Evolutionary conservation across 1,139 yeast species (phyloP).

Genomic region (Candida neerlandica): DNA sequence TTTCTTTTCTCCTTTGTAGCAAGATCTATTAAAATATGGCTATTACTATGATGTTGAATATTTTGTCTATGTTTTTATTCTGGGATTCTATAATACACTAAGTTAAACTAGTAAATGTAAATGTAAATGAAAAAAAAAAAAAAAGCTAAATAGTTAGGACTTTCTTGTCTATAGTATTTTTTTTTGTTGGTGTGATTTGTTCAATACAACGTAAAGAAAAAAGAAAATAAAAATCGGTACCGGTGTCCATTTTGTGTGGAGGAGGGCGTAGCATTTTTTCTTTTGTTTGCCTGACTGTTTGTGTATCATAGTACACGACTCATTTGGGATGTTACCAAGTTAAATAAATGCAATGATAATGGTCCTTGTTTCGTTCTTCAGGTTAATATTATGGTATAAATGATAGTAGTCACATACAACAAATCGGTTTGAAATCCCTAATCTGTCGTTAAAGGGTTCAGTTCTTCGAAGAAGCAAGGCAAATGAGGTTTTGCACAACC

Average conservation of each 20-base stretch:
- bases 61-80: background rate
- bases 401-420: no score
- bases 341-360: no score
- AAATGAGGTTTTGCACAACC: no score
- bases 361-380: no score
- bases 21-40: background rate
- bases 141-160: background rate
- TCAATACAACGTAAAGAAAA: background rate
- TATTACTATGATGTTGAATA: background rate
- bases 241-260: slow-evolving; percentile 1
- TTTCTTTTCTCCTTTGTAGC: background rate
- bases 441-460: no score
- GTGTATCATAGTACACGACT: background rate
- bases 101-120: background rate
- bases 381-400: no score
- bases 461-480: no score
- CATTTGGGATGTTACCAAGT: background rate
- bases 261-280: background rate
- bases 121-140: background rate
- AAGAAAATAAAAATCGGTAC: background rate
- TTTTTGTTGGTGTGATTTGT: slow-evolving; percentile 1
- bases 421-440: no score
- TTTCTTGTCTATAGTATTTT: background rate
- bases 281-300: background rate
- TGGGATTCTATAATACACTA: background rate